Conservation (phyloP, 2,329 filamentous ascomycete species). For the Cladosporium phlei region DNA sequence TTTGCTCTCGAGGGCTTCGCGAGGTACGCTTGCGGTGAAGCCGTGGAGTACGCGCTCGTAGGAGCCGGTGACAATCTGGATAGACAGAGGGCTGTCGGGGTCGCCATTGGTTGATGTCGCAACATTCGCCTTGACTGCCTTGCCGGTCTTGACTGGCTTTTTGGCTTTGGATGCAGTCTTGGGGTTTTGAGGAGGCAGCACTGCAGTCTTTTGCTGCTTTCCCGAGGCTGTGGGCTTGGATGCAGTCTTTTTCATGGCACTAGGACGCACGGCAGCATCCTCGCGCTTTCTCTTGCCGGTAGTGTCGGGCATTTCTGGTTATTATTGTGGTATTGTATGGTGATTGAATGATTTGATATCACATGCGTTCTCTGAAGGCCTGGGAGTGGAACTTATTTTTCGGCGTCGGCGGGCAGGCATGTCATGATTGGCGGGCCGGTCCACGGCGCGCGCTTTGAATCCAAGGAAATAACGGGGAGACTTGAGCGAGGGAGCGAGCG, state of each 20-base stretch:
- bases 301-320: constrained; percentile 3
- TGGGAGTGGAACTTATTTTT: constrained; percentile 1
- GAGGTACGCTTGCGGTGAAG: constrained; percentile 67
- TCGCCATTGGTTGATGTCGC: not conserved
- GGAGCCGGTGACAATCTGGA: constrained; percentile 88
- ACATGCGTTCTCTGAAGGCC: too few species aligned
- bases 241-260: constrained; percentile 18
- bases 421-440: not conserved
- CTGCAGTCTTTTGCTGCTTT: not conserved
- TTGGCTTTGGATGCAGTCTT: not conserved
- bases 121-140: not conserved
- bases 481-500: too few species aligned
- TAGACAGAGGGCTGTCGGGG: constrained; percentile 41
- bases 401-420: too few species aligned
- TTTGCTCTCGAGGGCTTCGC: constrained; percentile 18
- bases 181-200: too few species aligned
- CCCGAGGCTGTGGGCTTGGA: constrained; percentile 10
- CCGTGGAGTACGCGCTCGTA: constrained; percentile 93
- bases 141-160: not conserved
- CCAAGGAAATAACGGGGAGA: too few species aligned
- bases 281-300: constrained; percentile 22
- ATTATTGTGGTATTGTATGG: not conserved
- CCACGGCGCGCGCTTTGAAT: too few species aligned
- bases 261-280: constrained; percentile 11
- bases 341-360: too few species aligned